Base-by-base conservation (phyloP, 106 monocot species). In the Amphibolis antarctica region DNA sequence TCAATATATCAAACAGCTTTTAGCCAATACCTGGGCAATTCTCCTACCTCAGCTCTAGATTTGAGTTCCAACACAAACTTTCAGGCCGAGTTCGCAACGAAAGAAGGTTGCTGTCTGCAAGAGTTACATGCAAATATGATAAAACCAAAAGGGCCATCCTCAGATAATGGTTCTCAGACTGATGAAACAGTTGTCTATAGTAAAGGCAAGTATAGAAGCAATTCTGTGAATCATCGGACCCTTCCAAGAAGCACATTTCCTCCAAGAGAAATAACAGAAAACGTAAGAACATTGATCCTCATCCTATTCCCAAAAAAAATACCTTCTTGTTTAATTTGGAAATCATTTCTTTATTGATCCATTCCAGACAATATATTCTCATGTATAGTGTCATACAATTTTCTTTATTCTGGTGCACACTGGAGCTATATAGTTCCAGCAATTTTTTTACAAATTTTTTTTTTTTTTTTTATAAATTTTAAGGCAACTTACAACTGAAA, bases 1-100 rank as follows among this genome's bases (percentile, higher is more conserved):
- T 83, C 91, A n/a, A 60, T 83, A 44, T 94, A 89, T 63, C 71
- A 79, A 15, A 71, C 81, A 47, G 65, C 81, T 56, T 84, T 86
- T 29, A 78, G 86, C 10, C 83, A 67, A 27, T 75, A 76, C 53
- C 78, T 76, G 29, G 44, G 51, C 13, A 62, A 55, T 50, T 81
- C 86, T 42, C 51, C 78, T 42, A 44, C 69, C 26, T 43, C 55
- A 1, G n/a, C n/a, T 13, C 53, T 64, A 0, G 9, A 29, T 42
- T 70, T 60, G 6, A 65, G 44, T 17, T 65, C 67, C 15, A 30
- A 44, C 49, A 24, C 28, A 9, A 50, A 49, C 29, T 62, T 24
- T 42, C 20, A 24, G 23, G 21, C 43, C 17, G 42, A 50, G 64
- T 7, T n/a, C 22, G 0, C 12, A 9, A 5, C 25, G 26, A 54